Evolutionary conservation across 2,329 filamentous ascomycete genomes (phyloP).

Genomic region (Cytospora leucostoma): DNA sequence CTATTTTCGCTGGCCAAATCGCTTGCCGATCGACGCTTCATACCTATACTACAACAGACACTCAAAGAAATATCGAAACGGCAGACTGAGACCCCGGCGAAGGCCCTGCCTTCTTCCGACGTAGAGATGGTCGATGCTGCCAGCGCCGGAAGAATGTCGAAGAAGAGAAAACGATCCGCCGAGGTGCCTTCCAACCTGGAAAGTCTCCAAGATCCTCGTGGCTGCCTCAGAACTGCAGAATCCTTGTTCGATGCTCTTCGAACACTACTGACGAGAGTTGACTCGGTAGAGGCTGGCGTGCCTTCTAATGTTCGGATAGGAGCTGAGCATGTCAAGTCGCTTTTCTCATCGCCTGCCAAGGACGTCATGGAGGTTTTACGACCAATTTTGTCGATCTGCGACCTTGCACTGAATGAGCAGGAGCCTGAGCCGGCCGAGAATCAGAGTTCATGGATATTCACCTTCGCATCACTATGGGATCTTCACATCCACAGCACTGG

Average conservation of each 20-base stretch:
- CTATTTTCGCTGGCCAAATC: conserved; percentile 69
- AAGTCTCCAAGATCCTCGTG: conserved; percentile 41
- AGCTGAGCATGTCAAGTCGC: conserved; percentile 58
- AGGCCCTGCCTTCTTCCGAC: conserved; percentile 27
- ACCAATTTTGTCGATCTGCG: conserved; percentile 49
- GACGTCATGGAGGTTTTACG: conserved; percentile 50
- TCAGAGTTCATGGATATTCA: conserved; percentile 50
- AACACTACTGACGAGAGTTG: conserved; percentile 49
- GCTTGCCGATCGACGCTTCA: conserved; percentile 69
- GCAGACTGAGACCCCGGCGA: conserved; percentile 19
- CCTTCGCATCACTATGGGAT: conserved; percentile 51
- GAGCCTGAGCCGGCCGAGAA: conserved; percentile 39
- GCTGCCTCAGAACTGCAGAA: conserved; percentile 50
- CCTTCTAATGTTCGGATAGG: conserved; percentile 51
- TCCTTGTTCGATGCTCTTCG: conserved; percentile 50
- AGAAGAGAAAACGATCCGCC: conserved; percentile 50
- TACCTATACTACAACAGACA: conserved; percentile 65
- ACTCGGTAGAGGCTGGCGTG: conserved; percentile 36
- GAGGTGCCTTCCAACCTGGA: conserved; percentile 42
- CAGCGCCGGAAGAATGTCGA: conserved; percentile 33
- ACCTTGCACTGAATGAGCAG: conserved; percentile 39
- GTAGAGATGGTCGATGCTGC: conserved; percentile 35
- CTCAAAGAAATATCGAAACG: conserved; percentile 57
- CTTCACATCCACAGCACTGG: conserved; percentile 53
- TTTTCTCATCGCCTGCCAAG: conserved; percentile 53